Evolutionary conservation across 768 basidiomycete species (phyloP).

Genomic region (Galerina sulciceps): DNA sequence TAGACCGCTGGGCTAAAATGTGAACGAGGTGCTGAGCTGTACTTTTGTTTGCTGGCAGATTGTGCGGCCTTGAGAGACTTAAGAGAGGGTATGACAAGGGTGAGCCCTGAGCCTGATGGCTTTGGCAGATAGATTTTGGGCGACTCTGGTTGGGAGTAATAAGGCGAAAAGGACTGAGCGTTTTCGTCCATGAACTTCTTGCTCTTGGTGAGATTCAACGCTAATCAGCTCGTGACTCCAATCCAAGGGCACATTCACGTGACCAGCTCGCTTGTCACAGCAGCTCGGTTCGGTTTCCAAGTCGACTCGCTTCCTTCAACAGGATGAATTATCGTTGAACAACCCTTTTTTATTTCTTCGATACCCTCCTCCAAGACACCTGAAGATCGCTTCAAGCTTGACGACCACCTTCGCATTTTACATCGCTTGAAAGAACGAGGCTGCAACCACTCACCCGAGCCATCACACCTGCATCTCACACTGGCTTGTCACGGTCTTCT

Average conservation of each 20-base stretch:
- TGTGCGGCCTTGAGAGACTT: constrained; percentile 64
- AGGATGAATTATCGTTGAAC: not conserved
- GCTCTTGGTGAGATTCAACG: constrained; percentile 24
- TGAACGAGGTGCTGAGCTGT: constrained; percentile 26
- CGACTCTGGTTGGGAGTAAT: constrained; percentile 29
- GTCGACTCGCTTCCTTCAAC: constrained; percentile 4
- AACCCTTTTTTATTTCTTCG: not conserved
- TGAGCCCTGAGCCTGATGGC: constrained; percentile 51
- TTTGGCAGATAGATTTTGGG: constrained; percentile 31
- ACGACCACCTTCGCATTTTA: not conserved
- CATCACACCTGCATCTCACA: not conserved
- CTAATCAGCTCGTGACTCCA: constrained; percentile 26
- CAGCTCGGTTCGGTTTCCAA: constrained; percentile 18
- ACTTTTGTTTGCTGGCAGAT: constrained; percentile 49
- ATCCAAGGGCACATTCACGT: not conserved
- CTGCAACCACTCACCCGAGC: not conserved
- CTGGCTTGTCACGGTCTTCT: not conserved
- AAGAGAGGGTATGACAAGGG: constrained; percentile 70
- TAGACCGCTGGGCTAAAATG: constrained; percentile 24
- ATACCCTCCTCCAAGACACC: not conserved
- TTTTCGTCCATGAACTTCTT: constrained; percentile 32
- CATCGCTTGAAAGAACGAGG: not conserved
- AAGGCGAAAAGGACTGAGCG: constrained; percentile 30
- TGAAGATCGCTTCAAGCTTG: not conserved
- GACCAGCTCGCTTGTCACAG: not conserved